Base-by-base conservation (phyloP, 2,329 filamentous ascomycete species). In the Daldinia sp. region DNA sequence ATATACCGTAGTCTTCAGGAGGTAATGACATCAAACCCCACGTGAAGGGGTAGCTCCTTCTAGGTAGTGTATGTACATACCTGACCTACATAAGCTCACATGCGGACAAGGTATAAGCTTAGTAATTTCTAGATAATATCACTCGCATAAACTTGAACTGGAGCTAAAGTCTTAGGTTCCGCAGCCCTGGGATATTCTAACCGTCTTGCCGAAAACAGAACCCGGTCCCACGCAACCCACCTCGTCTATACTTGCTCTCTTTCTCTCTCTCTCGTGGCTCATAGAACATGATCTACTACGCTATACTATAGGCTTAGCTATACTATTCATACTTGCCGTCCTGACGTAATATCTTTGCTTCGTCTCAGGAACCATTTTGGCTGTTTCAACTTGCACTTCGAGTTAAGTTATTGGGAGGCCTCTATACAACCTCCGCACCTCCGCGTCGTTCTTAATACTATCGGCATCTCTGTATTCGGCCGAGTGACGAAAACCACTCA, bases 321-420 rank as follows among this genome's bases (percentile, higher is more conserved):
- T 33, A 58, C 57, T 46, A 58, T 61, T 53, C 63, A 65, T 28
- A 54, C 50, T 48, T 62, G 48, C 33, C 46, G 37, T 60, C 57
- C 62, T n/a, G 48, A 60, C 15, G 18, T 57, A 59, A 42, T 55
- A 59, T 57, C 44, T 64, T 68, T 70, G 60, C 67, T 60, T 69
- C 48, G 74, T 73, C 73, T 76, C 75, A 75, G 67, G 55, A 60
- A 51, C 67, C 65, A 44, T 12, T 63, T 62, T 62, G 65, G 59
- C 64, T 65, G 74, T 73, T 74, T 74, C 72, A 73, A 70, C 57
- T 42, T 35, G 9, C 64, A 63, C 63, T 69, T 70, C 61, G 74
- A 73, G 59, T 75, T 75, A 72, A 69, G 58, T 51, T 63, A 53
- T 51, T 63, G 68, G 71, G 73, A 74, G 69, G 63, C 72, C 63